Conservation (phyloP, 2,329 filamentous ascomycete species). For the Diaporthe ilicicola region DNA sequence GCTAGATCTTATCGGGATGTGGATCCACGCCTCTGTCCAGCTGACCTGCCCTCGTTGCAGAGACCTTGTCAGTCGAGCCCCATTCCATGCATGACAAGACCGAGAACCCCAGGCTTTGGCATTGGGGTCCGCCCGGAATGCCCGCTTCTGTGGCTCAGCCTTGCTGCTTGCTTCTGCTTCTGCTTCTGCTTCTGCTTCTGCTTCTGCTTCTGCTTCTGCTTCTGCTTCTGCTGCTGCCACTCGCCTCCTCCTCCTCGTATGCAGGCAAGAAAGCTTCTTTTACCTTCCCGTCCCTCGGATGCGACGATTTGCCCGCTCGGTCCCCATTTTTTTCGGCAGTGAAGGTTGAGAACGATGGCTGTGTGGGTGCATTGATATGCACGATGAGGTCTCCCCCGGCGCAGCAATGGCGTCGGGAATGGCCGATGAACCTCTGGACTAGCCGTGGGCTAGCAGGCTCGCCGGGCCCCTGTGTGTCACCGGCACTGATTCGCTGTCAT, state of each 20-base stretch:
- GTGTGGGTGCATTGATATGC: not conserved
- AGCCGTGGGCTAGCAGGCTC: not conserved
- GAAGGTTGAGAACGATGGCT: too few relatives aligned
- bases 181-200: too few relatives aligned
- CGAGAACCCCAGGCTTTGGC: not conserved
- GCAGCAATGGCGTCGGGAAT: not conserved
- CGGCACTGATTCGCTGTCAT: slow-evolving; percentile 14
- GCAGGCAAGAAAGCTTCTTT: slow-evolving; percentile 13
- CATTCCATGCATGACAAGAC: not conserved
- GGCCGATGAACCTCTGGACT: slow-evolving; percentile 3
- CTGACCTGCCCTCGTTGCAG: slow-evolving; percentile 5
- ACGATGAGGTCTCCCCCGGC: not conserved
- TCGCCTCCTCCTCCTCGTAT: not conserved
- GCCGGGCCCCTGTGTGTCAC: not conserved
- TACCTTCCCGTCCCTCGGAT: not conserved
- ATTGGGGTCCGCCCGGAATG: not conserved
- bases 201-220: too few relatives aligned
- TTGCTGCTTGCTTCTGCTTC: too few relatives aligned
- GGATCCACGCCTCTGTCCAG: not conserved
- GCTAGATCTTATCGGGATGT: not conserved
- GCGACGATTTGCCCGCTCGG: too few relatives aligned
- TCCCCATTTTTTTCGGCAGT: slow-evolving; percentile 7
- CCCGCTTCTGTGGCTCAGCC: slow-evolving; percentile 25
- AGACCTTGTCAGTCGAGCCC: slow-evolving; percentile 2
- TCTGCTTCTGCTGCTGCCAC: too few relatives aligned